A percentile compares a stretch with the other conserved stretches of the same genome.
phyloP scores from a whole-genome alignment of 2,329 filamentous ascomycete genomes.

The Nemania sp. region DNA sequence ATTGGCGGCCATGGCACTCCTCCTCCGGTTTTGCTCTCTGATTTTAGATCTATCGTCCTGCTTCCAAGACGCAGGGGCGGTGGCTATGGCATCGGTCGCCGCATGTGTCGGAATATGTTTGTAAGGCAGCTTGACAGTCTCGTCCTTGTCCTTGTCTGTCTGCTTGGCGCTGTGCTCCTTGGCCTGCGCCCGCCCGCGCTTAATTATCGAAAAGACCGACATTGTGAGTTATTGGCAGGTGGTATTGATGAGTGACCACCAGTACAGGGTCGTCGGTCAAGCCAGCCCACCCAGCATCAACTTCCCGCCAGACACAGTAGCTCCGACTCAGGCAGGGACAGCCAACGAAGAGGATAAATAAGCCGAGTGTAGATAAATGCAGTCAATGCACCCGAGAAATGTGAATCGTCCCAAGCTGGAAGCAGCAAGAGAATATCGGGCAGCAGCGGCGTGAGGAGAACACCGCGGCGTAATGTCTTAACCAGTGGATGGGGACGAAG shows the following conservation, averaged over 20 bases:
- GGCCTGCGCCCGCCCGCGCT: slow-evolving; percentile 49
- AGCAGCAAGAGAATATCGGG: background rate
- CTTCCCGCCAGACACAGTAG: background rate
- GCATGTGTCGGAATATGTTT: slow-evolving; percentile 66
- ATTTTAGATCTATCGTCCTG: slow-evolving; percentile 53
- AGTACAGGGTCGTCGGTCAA: background rate
- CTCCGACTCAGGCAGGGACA: background rate
- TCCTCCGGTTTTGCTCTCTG: slow-evolving; percentile 54
- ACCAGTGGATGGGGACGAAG: background rate
- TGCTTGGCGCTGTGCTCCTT: slow-evolving; percentile 58
- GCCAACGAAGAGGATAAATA: background rate
- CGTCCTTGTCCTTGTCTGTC: slow-evolving; percentile 52
- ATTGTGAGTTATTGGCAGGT: slow-evolving; percentile 13
- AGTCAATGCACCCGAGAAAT: background rate
- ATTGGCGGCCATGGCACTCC: slow-evolving; percentile 53
- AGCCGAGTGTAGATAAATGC: background rate
- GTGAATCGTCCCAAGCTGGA: background rate
- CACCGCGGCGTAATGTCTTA: background rate
- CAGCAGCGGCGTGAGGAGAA: background rate
- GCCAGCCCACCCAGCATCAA: slow-evolving; percentile 7
- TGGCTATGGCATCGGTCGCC: slow-evolving; percentile 59
- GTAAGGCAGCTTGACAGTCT: slow-evolving; percentile 53
- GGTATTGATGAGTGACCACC: background rate
- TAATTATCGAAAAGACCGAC: slow-evolving; percentile 31
- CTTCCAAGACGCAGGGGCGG: slow-evolving; percentile 57